These are phyloP conservation scores for Saccharomyces hybrid DNA, from an alignment of 1,139 yeast genomes.

Conservation along the genomic window DNA sequence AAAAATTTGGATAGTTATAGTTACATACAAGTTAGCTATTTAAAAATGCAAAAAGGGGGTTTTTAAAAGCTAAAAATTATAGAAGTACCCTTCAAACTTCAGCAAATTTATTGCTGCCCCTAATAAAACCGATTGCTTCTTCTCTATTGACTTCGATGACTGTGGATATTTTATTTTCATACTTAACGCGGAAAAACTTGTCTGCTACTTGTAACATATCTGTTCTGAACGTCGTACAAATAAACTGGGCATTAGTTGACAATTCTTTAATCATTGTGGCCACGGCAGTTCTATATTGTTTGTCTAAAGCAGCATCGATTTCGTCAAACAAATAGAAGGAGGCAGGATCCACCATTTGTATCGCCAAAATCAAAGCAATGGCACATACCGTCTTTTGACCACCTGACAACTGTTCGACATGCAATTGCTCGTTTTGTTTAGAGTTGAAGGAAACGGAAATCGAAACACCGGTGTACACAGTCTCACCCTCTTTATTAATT, in stretches of 20 bases:
- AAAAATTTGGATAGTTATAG: background rate
- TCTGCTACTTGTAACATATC: conserved; percentile 87
- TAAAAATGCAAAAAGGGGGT: background rate
- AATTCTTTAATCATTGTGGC: conserved; percentile 66
- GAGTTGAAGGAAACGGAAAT: conserved; percentile 89
- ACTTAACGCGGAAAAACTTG: conserved; percentile 80
- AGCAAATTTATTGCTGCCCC: conserved; percentile 37
- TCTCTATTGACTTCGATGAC: conserved; percentile 62
- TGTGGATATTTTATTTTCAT: conserved; percentile 73
- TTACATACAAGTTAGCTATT: background rate
- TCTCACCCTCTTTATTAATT: conserved; percentile 31
- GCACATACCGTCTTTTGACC: conserved; percentile 97
- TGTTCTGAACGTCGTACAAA: conserved; percentile 91
- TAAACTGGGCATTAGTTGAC: conserved; percentile 70
- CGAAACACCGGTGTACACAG: conserved; percentile 72
- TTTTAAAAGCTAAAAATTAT: too few relatives aligned
- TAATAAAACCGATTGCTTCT: conserved; percentile 76
- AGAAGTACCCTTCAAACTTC: conserved; percentile 11
- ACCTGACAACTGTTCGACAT: conserved; percentile 88
- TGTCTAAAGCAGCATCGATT: conserved; percentile 90
- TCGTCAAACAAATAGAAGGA: conserved; percentile 95
- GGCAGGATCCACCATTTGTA: conserved; percentile 92
- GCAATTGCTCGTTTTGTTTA: conserved; percentile 74
- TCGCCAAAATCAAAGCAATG: conserved; percentile 82
- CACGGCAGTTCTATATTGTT: conserved; percentile 84